Conservation (phyloP, 2,329 filamentous ascomycete species). For the Diplodia corticola region DNA sequence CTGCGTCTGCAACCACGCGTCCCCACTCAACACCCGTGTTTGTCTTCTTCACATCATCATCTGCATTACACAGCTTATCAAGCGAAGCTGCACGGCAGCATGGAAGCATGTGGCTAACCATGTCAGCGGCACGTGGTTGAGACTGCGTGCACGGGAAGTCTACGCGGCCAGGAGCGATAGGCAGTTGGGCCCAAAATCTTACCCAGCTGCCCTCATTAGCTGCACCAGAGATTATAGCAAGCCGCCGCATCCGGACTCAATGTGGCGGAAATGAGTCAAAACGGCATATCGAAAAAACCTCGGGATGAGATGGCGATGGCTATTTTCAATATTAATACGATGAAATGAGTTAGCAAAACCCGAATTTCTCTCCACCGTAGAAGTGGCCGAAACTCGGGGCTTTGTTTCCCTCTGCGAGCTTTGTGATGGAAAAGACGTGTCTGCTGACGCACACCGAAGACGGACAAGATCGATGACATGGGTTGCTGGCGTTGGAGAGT, state of each 20-base stretch:
- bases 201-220: not conserved
- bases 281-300: not conserved
- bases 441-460: not conserved
- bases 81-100: not conserved
- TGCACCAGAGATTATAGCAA: not conserved
- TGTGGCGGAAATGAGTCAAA: not conserved
- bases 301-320: not conserved
- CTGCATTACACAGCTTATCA: not conserved
- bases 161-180: not conserved
- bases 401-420: not conserved
- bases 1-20: not conserved
- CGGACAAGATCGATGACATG: not conserved
- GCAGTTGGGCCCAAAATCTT: not conserved
- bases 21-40: not conserved
- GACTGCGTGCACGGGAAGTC: not conserved
- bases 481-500: not conserved
- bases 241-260: not conserved
- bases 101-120: not conserved
- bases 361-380: not conserved
- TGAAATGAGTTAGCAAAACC: too few relatives aligned
- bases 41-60: not conserved
- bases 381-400: not conserved
- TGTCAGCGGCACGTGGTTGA: not conserved
- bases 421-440: not conserved
- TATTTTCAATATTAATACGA: not conserved